Evolutionary conservation across 1,284 basidiomycete species (phyloP).

Genomic region (Mrakiaceae sp.): DNA sequence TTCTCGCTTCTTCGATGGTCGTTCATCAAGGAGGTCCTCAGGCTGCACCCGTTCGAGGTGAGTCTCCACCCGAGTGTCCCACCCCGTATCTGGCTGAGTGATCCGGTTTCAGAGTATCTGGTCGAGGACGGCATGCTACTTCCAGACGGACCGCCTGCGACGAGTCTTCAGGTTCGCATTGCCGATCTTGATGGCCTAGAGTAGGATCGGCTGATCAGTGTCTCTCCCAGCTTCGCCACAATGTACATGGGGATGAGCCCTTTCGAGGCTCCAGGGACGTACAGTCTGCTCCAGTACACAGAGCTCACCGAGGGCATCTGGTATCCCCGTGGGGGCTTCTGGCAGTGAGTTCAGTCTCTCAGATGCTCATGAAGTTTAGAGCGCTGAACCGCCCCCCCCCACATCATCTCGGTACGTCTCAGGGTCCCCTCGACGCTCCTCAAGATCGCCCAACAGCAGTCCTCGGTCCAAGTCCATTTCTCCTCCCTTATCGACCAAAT

Average conservation of each 20-base stretch:
- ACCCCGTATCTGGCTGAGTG: background rate
- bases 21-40: conserved; percentile 35
- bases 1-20: conserved; percentile 36
- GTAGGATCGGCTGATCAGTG: too few relatives aligned
- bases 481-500: conserved; percentile 35
- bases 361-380: too few relatives aligned
- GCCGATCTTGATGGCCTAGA: too few relatives aligned
- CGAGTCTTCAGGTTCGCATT: conserved; percentile 35
- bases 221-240: conserved; percentile 21
- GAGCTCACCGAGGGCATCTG: conserved; percentile 43
- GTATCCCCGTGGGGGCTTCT: conserved; percentile 44
- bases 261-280: conserved; percentile 43
- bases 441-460: conserved; percentile 35
- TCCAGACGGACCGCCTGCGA: conserved; percentile 41
- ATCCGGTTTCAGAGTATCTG: conserved; percentile 25
- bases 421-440: conserved; percentile 37
- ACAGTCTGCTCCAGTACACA: conserved; percentile 43
- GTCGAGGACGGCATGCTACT: conserved; percentile 35
- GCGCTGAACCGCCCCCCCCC: background rate
- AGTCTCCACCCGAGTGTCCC: background rate
- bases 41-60: conserved; percentile 31
- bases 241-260: conserved; percentile 41
- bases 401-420: background rate
- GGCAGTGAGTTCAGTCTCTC: conserved; percentile 20
- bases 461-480: conserved; percentile 36